Percentiles rank a stretch among this genome's conserved stretches.
phyloP scores from a whole-genome alignment of 495 filamentous ascomycete genomes.

The Staphylotrichum tortipilum region DNA sequence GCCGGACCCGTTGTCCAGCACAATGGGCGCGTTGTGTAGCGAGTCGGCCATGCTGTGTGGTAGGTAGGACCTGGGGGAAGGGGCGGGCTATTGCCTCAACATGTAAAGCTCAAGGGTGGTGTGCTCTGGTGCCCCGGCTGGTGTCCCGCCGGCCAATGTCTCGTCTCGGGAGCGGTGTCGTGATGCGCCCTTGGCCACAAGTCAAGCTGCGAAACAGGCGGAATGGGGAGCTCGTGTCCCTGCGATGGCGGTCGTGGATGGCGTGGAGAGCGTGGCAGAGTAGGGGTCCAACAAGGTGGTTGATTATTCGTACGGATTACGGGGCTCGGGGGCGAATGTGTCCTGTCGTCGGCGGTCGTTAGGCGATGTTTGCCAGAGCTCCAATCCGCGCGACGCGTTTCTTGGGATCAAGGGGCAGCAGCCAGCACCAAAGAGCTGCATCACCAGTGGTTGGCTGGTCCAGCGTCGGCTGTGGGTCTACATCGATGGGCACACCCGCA shows the following conservation, averaged over 20 bases:
- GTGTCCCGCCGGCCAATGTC: neutral
- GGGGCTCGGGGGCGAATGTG: too few relatives aligned
- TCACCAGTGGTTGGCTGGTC: neutral
- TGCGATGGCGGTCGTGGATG: too few relatives aligned
- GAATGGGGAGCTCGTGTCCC: too few relatives aligned
- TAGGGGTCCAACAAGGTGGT: too few relatives aligned
- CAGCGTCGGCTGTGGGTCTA: too few relatives aligned
- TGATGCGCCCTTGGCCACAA: too few relatives aligned
- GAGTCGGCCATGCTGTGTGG: constrained; percentile 64
- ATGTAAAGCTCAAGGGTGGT: neutral
- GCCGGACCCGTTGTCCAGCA: constrained; percentile 97
- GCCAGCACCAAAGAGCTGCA: neutral
- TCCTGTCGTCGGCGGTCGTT: too few relatives aligned
- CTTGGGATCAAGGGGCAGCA: constrained; percentile 1
- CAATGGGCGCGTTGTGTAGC: constrained; percentile 93
- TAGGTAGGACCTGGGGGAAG: too few relatives aligned
- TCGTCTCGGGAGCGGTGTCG: neutral
- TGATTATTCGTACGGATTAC: too few relatives aligned
- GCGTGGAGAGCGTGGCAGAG: too few relatives aligned
- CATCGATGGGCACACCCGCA: neutral
- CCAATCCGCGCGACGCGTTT: constrained; percentile 12
- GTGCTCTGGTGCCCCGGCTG: neutral
- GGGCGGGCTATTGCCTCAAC: neutral
- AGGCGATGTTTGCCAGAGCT: neutral
- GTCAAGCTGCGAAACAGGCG: too few relatives aligned